phyloP scores from a whole-genome alignment of 768 basidiomycete species.

The Russula lepida region DNA sequence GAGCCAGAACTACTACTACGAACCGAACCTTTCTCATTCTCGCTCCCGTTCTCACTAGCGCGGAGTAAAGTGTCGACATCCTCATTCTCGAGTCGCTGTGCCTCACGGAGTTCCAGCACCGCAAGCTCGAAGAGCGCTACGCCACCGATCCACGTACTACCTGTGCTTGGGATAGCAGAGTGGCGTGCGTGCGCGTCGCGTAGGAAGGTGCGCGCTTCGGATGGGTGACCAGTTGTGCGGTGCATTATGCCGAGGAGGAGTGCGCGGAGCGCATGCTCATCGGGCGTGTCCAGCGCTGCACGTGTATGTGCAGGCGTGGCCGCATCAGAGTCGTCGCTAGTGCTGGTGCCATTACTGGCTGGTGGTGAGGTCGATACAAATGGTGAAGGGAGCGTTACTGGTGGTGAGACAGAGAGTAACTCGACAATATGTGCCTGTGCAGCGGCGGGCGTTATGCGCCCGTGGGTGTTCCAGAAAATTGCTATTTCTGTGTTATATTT shows the following conservation, averaged over 20 bases:
- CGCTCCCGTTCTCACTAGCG: neutral
- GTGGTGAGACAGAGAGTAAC: conserved; percentile 43
- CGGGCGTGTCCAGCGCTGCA: conserved; percentile 50
- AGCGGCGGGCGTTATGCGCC: conserved; percentile 44
- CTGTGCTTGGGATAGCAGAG: conserved; percentile 28
- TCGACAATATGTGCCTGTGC: conserved; percentile 55
- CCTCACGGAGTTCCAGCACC: conserved; percentile 58
- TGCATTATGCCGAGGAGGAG: conserved; percentile 62
- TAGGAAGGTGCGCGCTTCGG: conserved; percentile 40
- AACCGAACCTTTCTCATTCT: neutral
- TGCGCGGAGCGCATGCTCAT: conserved; percentile 61
- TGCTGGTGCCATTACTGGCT: neutral
- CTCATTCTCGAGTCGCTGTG: conserved; percentile 15
- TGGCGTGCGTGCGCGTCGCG: conserved; percentile 41
- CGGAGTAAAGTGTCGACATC: neutral
- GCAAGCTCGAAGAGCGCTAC: conserved; percentile 64
- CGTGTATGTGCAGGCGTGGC: conserved; percentile 20
- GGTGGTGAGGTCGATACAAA: conserved; percentile 25
- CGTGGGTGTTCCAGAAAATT: conserved; percentile 75
- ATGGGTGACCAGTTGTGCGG: conserved; percentile 44
- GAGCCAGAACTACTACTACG: neutral
- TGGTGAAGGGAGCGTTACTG: conserved; percentile 26
- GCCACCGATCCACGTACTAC: conserved; percentile 60
- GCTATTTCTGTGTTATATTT: conserved; percentile 46
- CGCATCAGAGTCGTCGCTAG: neutral